Evolutionary conservation across 805 yeast species (phyloP).

Genomic region (Diddensiella caesifluorescens): DNA sequence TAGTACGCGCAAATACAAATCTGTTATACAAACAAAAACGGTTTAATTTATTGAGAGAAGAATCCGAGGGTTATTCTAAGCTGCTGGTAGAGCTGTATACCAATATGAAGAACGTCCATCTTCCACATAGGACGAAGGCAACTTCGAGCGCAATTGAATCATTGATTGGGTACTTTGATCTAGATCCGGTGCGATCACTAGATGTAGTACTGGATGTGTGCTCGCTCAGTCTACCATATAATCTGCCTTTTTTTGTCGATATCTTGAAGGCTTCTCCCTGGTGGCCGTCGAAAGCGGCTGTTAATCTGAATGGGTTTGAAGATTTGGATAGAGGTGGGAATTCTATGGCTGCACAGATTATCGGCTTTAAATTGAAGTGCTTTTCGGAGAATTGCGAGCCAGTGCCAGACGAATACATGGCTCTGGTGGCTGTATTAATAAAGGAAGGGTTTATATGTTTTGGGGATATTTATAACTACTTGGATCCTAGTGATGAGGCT

Average conservation of each 20-base stretch:
- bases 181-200: conserved; percentile 68
- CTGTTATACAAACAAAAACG: conserved; percentile 46
- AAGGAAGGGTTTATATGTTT: conserved; percentile 63
- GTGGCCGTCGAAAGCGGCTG: conserved; percentile 55
- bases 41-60: conserved; percentile 66
- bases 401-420: conserved; percentile 40
- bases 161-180: conserved; percentile 65
- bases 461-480: conserved; percentile 50
- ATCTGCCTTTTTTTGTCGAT: conserved; percentile 43
- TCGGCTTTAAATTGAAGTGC: conserved; percentile 42
- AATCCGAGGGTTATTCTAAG: conserved; percentile 71
- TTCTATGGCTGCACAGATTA: conserved; percentile 46
- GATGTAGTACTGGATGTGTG: conserved; percentile 57
- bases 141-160: conserved; percentile 46
- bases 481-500: conserved; percentile 48
- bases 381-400: conserved; percentile 26
- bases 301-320: conserved; percentile 13
- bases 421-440: conserved; percentile 50
- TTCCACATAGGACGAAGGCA: conserved; percentile 22
- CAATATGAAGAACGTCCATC: conserved; percentile 28
- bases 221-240: conserved; percentile 38
- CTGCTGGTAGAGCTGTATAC: conserved; percentile 45
- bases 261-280: conserved; percentile 53
- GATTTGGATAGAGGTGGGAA: conserved; percentile 50
- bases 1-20: conserved; percentile 38